Percentiles rank a stretch among this genome's conserved stretches.
Evolutionary conservation across 2,329 filamentous ascomycete genomes (phyloP).

Genomic region (Exutisphaerella laricina): DNA sequence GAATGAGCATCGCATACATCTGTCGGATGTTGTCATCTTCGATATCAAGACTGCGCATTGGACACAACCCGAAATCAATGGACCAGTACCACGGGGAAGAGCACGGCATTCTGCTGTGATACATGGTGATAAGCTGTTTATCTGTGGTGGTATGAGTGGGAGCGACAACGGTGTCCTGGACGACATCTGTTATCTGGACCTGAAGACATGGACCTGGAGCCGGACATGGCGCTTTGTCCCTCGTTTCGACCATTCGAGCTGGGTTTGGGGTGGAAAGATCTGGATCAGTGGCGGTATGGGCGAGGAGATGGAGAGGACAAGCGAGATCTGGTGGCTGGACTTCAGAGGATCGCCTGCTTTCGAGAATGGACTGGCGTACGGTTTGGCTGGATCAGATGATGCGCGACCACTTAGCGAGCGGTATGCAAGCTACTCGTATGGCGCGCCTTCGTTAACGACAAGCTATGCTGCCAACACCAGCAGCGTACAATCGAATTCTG

Average conservation of each 20-base stretch:
- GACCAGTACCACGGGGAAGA: slow-evolving; percentile 79
- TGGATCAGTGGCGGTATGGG: slow-evolving; percentile 97
- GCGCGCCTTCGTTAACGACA: slow-evolving; percentile 28
- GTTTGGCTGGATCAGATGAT: slow-evolving; percentile 31
- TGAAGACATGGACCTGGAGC: slow-evolving; percentile 98
- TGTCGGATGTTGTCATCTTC: slow-evolving; percentile 93
- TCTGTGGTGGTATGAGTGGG: slow-evolving; percentile 91
- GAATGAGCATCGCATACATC: slow-evolving; percentile 92
- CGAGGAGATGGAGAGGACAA: slow-evolving; percentile 94
- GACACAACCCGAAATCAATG: slow-evolving; percentile 84
- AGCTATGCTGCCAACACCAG: slow-evolving; percentile 69
- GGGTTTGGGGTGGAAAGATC: slow-evolving; percentile 84
- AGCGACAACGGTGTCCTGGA: slow-evolving; percentile 89
- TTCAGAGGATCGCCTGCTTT: slow-evolving; percentile 86
- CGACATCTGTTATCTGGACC: slow-evolving; percentile 91
- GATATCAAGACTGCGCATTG: slow-evolving; percentile 91
- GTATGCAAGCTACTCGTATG: slow-evolving; percentile 25
- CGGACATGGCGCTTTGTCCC: slow-evolving; percentile 92
- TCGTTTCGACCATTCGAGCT: slow-evolving; percentile 90
- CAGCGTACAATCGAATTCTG: slow-evolving; percentile 52
- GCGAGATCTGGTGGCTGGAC: slow-evolving; percentile 96
- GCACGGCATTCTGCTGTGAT: slow-evolving; percentile 90
- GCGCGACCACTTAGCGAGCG: slow-evolving; percentile 30
- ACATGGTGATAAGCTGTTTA: slow-evolving; percentile 93
- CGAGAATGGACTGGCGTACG: slow-evolving; percentile 32